Evolutionary conservation across 2,329 filamentous ascomycete species (phyloP), one percentile per base, ranked within the genome.

Genomic region (Fusarium torreyae): DNA sequence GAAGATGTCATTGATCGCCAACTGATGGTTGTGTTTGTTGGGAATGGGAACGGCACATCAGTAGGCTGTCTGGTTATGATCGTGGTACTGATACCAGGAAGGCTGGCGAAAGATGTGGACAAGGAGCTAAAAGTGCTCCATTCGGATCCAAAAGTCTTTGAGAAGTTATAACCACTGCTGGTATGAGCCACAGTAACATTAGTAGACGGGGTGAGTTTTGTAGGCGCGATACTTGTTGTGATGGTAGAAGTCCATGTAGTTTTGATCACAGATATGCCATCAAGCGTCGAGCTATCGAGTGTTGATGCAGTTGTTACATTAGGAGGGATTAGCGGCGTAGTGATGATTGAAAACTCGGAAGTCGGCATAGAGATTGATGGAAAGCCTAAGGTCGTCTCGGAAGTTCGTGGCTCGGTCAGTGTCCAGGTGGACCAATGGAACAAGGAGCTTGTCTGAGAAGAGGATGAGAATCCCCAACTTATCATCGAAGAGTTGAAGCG

Each of bases 391-490:
- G 33, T 64, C 14, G 33, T 17, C 6, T 22, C 15, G 10, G 49
- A 48, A n/a, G 56, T 55, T 14, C 24, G 40, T 13, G 66, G 39
- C 31, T 51, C 38, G 22, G 43, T 44, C n/a, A 71, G 18, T 13
- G 64, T 63, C 20, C 54, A 58, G 28, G 71, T 73, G 18, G 64
- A 56, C 71, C 71, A 74, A 10, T 63, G 54, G 22, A 59, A 57
- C 6, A 62, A 48, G 14, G 53, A 50, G 14, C 33, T 55, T 18
- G 58, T 63, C 24, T 46, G 26, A 13, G 36, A 45, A 17, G 49
- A 50, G 15, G 51, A 62, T 42, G 49, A 51, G 9, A 39, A 18
- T 13, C 8, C 39, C 33, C 20, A 45, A 6, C 36, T 58, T 17
- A 38, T 40, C 24, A 50, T 61, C 11, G 64, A 65, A 14, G 51